phyloP scores from a whole-genome alignment of 2,329 filamentous ascomycete genomes.

The Exophiala phaeomuriformis region DNA sequence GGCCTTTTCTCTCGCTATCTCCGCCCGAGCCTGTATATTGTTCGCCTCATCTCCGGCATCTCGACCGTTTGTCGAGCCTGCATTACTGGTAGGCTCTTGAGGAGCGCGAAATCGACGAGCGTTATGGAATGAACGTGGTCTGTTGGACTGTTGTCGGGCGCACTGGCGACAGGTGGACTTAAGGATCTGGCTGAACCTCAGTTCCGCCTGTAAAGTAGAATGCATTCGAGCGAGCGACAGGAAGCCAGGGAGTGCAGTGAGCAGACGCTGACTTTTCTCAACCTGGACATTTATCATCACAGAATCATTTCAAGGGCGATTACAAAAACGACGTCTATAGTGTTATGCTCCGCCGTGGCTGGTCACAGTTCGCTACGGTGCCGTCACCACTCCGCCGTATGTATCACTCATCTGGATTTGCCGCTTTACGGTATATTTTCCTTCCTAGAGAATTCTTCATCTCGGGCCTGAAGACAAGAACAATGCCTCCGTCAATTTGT shows the following conservation, averaged over 20 bases:
- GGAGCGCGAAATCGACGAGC: slow-evolving; percentile 9
- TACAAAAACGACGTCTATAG: not conserved
- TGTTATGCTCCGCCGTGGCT: not conserved
- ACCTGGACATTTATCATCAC: not conserved
- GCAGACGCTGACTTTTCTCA: not conserved
- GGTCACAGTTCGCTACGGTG: not conserved
- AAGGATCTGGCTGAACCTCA: slow-evolving; percentile 22
- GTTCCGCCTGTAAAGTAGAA: slow-evolving; percentile 24
- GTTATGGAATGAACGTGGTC: slow-evolving; percentile 16
- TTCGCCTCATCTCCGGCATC: slow-evolving; percentile 7
- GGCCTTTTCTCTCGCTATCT: slow-evolving; percentile 8
- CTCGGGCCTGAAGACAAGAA: not conserved
- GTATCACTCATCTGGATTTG: not conserved
- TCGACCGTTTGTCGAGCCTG: slow-evolving; percentile 4
- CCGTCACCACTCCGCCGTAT: slow-evolving; percentile 2
- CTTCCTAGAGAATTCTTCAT: not conserved
- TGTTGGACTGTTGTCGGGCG: slow-evolving; percentile 13
- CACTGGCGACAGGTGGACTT: slow-evolving; percentile 17
- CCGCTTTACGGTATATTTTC: not conserved
- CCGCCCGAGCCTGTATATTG: slow-evolving; percentile 2
- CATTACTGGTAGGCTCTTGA: slow-evolving; percentile 12
- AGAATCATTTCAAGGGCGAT: not conserved
- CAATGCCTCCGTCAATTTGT: slow-evolving; percentile 72
- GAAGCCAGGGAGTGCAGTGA: not conserved
- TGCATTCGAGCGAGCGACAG: slow-evolving; percentile 22